Percentiles rank a stretch among this genome's conserved stretches.
phyloP scores from a whole-genome alignment of 2,329 filamentous ascomycete species.

The Cladosporium sphaerospermum region DNA sequence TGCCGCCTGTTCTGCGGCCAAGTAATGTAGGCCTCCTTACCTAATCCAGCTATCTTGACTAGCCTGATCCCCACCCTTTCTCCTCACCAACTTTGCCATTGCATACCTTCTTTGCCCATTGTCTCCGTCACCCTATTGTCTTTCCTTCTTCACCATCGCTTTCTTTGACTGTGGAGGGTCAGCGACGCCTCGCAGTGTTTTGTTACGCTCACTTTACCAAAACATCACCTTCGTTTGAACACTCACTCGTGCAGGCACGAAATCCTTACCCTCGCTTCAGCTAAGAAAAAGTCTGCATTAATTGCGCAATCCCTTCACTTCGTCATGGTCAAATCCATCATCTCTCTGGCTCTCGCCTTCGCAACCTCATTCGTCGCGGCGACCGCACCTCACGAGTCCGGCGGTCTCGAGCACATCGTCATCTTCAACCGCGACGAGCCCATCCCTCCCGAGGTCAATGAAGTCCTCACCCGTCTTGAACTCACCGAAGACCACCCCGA shows the following conservation, averaged over 20 bases:
- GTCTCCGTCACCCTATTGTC: background rate
- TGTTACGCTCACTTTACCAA: constrained; percentile 1
- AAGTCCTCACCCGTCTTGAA: constrained; percentile 31
- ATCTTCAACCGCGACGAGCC: constrained; percentile 31
- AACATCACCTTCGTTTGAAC: background rate
- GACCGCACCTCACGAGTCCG: constrained; percentile 4
- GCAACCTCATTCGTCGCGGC: constrained; percentile 3
- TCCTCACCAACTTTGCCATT: background rate
- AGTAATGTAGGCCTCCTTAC: background rate
- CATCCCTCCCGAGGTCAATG: constrained; percentile 28
- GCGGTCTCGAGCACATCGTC: constrained; percentile 31
- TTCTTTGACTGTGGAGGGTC: background rate
- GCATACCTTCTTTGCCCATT: constrained; percentile 5
- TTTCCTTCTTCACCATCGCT: background rate
- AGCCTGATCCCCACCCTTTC: background rate
- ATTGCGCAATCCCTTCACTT: background rate
- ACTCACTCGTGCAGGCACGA: constrained; percentile 11
- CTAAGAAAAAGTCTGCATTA: background rate
- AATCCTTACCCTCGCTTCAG: background rate
- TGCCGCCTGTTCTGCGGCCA: background rate
- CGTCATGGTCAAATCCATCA: constrained; percentile 1
- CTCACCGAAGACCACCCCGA: constrained; percentile 34
- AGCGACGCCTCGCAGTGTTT: constrained; percentile 1
- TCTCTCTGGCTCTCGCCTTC: background rate
- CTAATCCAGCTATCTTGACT: background rate